Evolutionary conservation across 1,139 yeast genomes (phyloP).

Genomic region (Suhomyces taliae): DNA sequence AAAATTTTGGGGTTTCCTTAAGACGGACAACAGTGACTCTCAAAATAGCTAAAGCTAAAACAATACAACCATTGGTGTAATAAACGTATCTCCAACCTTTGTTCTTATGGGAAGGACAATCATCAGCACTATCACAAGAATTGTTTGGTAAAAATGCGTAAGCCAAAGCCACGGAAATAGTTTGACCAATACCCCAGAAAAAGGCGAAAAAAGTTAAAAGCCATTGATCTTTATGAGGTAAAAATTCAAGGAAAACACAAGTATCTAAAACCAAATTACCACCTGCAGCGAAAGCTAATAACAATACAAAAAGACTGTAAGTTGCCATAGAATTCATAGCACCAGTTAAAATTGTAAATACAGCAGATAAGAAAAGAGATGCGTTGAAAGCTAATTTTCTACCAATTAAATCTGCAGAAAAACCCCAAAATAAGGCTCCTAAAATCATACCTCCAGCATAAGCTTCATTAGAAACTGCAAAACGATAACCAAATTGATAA

Average conservation of each 20-base stretch:
- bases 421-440: slow-evolving; percentile 47
- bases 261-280: slow-evolving; percentile 34
- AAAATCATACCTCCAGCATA: slow-evolving; percentile 47
- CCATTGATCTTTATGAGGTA: slow-evolving; percentile 27
- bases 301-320: slow-evolving; percentile 26
- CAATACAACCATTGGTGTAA: slow-evolving; percentile 34
- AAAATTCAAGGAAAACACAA: slow-evolving; percentile 29
- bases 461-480: slow-evolving; percentile 29
- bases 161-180: slow-evolving; percentile 32
- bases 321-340: slow-evolving; percentile 31
- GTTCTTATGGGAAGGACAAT: slow-evolving; percentile 32
- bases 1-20: slow-evolving; percentile 38
- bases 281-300: slow-evolving; percentile 28
- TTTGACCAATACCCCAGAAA: slow-evolving; percentile 40
- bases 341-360: slow-evolving; percentile 28
- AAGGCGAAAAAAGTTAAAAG: slow-evolving; percentile 43
- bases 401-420: slow-evolving; percentile 26
- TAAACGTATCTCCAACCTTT: slow-evolving; percentile 40
- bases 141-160: slow-evolving; percentile 34
- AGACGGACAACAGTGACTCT: slow-evolving; percentile 32
- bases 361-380: slow-evolving; percentile 24
- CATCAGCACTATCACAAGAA: slow-evolving; percentile 26
- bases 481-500: slow-evolving; percentile 39
- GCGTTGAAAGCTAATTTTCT: slow-evolving; percentile 38
- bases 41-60: slow-evolving; percentile 28